Percentiles rank a stretch among this genome's conserved stretches.
Conservation (phyloP, 2,329 filamentous ascomycete genomes). For the Neoarthrinium moseri region DNA sequence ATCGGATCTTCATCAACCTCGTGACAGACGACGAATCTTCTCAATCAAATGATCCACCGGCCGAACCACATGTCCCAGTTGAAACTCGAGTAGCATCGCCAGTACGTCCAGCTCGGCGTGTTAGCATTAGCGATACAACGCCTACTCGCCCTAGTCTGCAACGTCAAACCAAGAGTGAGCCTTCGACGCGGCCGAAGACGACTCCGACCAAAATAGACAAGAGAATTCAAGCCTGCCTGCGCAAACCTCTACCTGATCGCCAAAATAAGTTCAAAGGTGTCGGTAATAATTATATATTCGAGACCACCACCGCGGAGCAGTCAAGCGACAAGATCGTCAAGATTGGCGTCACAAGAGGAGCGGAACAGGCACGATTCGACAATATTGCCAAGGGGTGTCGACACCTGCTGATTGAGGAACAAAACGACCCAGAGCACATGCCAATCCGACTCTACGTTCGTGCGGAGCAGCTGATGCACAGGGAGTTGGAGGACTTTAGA, state of each 20-base stretch:
- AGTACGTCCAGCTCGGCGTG: too few species aligned
- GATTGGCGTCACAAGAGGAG: constrained; percentile 7
- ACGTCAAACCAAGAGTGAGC: too few species aligned
- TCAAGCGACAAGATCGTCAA: constrained; percentile 6
- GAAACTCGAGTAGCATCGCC: too few species aligned
- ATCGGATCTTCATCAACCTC: too few species aligned
- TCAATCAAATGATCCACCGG: too few species aligned
- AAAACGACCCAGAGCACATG: constrained; percentile 11
- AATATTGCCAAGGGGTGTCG: constrained; percentile 2
- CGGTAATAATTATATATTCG: constrained; percentile 13
- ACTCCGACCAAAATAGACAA: background rate
- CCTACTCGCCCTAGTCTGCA: background rate
- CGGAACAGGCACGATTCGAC: background rate
- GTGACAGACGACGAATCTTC: too few species aligned
- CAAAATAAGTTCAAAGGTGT: background rate
- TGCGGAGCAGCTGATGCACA: constrained; percentile 10
- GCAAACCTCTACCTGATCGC: background rate
- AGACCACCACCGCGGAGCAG: background rate
- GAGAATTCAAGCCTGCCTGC: background rate
- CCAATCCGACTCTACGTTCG: constrained; percentile 5
- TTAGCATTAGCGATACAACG: too few species aligned
- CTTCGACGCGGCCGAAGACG: too few species aligned
- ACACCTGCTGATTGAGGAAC: constrained; percentile 1
- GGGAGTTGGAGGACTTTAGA: constrained; percentile 2
- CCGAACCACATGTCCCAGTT: too few species aligned